Base-by-base conservation (phyloP, 352 stramenopile species). In the Globisporangium lucens region DNA sequence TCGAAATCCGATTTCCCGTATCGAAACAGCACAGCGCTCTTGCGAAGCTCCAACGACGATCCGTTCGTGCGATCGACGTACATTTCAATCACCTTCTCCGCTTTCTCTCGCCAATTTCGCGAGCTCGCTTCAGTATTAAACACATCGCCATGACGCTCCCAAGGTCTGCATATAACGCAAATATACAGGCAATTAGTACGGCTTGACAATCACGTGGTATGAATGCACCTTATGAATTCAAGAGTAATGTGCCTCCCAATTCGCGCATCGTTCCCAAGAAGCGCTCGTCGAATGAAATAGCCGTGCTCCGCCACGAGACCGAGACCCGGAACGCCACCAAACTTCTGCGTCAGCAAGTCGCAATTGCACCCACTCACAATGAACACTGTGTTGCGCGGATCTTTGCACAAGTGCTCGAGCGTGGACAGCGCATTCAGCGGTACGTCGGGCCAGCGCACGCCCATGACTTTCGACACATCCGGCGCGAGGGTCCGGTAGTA, bases 1-100 rank as follows among this genome's bases (percentile, higher is more conserved):
- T 99, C 98, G 56, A 98, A 97, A 76, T 99, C 98, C 6, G 97
- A 97, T 74, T 99, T 98, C 65, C 94, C 92, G 67, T 99, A 99
- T 53, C 99, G 97, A 80, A 98, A 99, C 1, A 99, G 77, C 33
- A 99, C 86, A 9, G 98, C 98, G 69, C 97, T 99, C 68, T 97
- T 96, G 15, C 98, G 99, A 53, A 98, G 79, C 83, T 99, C 98
- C 33, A 99, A 85, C 56, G 98, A 98, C 10, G 97, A 98, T 15
- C 98, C 97, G 73, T 99, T 98, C 2, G 98, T 99, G 43, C 97
- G 86, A 71, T 98, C 95, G 27, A 98, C 94, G 74, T 99, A 99
- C 5, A 99, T 85, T 75, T 99, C 83, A 80, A 99, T 99, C 47
- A 99, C 94, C 41, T 86, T 89, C 67, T 98, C 87, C 0, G 93